These are phyloP conservation scores for Parasarocladium wereldwijsianum DNA, from an alignment of 2,329 filamentous ascomycete species.

Conservation along the genomic window DNA sequence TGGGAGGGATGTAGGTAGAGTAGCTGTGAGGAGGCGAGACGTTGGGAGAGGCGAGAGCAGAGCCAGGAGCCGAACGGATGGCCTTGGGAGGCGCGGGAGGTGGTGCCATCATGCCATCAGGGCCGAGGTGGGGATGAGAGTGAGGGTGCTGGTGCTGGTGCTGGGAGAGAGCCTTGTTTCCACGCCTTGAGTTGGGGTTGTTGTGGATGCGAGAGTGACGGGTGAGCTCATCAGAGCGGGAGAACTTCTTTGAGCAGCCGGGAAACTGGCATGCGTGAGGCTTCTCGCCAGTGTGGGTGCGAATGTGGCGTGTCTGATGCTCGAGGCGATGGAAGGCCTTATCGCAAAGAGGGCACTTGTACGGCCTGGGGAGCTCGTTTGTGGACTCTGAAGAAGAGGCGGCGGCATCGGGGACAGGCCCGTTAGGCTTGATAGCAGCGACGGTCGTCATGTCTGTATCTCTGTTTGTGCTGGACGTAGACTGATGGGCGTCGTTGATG, in stretches of 20 bases:
- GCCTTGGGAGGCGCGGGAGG: constrained; percentile 62
- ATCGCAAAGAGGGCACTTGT: constrained; percentile 97
- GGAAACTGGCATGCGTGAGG: constrained; percentile 92
- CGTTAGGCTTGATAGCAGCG: constrained; percentile 46
- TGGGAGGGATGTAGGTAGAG: constrained; percentile 48
- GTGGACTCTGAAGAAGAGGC: constrained; percentile 36
- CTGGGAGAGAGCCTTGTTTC: constrained; percentile 58
- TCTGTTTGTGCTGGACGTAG: constrained; percentile 12
- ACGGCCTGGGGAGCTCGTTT: constrained; percentile 76
- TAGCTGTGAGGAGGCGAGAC: constrained; percentile 90
- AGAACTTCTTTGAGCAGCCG: constrained; percentile 94
- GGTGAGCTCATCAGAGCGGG: constrained; percentile 88
- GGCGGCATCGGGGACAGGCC: constrained; percentile 40
- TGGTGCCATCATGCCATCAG: constrained; percentile 55
- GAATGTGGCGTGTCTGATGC: constrained; percentile 82
- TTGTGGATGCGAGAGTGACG: constrained; percentile 96
- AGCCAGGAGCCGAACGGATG: constrained; percentile 77
- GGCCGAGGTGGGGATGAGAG: constrained; percentile 25
- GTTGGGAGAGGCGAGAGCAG: constrained; percentile 81
- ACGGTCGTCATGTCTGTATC: constrained; percentile 37
- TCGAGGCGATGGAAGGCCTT: constrained; percentile 97
- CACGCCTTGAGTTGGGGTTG: constrained; percentile 91
- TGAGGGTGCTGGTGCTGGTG: constrained; percentile 18
- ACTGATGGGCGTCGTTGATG: constrained; percentile 11
- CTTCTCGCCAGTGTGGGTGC: constrained; percentile 96